Conservation (phyloP, 768 basidiomycete species). For the Macrolepiota fuliginosa region DNA sequence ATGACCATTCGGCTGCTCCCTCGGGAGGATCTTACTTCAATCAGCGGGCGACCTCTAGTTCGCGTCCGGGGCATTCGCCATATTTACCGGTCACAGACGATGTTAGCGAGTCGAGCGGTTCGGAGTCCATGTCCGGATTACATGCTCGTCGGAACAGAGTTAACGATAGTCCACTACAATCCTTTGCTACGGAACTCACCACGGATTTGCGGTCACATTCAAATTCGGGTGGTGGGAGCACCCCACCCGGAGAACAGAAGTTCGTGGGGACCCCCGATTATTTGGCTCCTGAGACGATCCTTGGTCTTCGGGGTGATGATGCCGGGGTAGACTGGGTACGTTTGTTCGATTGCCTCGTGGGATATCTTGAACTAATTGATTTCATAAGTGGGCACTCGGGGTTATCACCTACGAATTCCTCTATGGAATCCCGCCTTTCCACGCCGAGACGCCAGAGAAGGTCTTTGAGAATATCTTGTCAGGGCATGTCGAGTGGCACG, state of each 20-base stretch:
- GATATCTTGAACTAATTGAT: conserved; percentile 15
- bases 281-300: conserved; percentile 91
- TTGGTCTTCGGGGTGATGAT: conserved; percentile 94
- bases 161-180: conserved; percentile 80
- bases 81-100: conserved; percentile 76
- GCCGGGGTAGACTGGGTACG: conserved; percentile 95
- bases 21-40: conserved; percentile 78
- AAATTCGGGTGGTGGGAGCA: conserved; percentile 54
- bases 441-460: conserved; percentile 94
- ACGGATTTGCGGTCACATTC: conserved; percentile 82
- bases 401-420: conserved; percentile 98
- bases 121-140: conserved; percentile 66
- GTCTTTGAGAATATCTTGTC: conserved; percentile 99
- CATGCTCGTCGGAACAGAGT: conserved; percentile 47
- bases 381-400: conserved; percentile 85
- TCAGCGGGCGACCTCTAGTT: conserved; percentile 58
- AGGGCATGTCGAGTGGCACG: conserved; percentile 92
- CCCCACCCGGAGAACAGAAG: conserved; percentile 84
- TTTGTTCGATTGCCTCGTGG: conserved; percentile 16
- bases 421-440: conserved; percentile 96
- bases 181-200: conserved; percentile 82
- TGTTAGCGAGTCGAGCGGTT: conserved; percentile 81
- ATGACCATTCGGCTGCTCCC: conserved; percentile 35
- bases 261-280: conserved; percentile 99
- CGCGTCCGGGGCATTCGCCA: conserved; percentile 63